Evolutionary conservation across 176 grass and related monocot species (phyloP), one percentile per base, ranked within the genome.

Genomic region (Lolium rigidum): DNA sequence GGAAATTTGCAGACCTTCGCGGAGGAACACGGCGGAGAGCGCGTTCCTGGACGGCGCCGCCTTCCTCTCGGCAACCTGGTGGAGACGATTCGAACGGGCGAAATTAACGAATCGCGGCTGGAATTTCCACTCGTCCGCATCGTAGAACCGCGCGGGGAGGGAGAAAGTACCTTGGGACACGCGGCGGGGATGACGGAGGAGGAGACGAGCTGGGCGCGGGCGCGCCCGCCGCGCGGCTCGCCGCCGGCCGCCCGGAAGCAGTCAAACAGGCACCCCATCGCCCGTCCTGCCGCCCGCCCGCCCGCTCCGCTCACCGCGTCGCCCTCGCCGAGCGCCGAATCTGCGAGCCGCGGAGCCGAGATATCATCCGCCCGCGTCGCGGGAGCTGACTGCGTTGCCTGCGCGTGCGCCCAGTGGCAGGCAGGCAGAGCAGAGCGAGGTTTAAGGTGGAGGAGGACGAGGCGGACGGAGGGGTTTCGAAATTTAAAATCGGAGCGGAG

Each of bases 401-500:
- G 28, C 28, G 28, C 48, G 51, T 17, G 51, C 51, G 41, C 41
- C 41, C 41, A 43, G 41, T 43, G 4, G 5, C 5, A 43, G 41
- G 41, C 41, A 7, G 39, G 41, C 41, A 43, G 41, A 1, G 41
- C 41, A 43, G 41, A 43, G 41, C 41, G 41, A 43, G 41, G 41
- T 43, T 43, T 43, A 43, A 43, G 41, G 41, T 0, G 41, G 41
- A 43, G 41, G 41, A 43, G 7, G 18, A 1, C 31, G 31, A 7
- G 7, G 41, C 0, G 7, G 28, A 31, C 1, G 28, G 41, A 7
- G 74, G 43, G 77, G 70, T 21, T 98, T 95, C 89, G 91, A 95
- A 98, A 98, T 92, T 98, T 94, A 98, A 98, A 98, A 92, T 81
- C 76, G 80, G 39, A 39, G 43, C 21, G 43, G 76, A 77, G 76